Evolutionary conservation across 805 yeast species (phyloP).

Genomic region (Cephaloascus fragrans): DNA sequence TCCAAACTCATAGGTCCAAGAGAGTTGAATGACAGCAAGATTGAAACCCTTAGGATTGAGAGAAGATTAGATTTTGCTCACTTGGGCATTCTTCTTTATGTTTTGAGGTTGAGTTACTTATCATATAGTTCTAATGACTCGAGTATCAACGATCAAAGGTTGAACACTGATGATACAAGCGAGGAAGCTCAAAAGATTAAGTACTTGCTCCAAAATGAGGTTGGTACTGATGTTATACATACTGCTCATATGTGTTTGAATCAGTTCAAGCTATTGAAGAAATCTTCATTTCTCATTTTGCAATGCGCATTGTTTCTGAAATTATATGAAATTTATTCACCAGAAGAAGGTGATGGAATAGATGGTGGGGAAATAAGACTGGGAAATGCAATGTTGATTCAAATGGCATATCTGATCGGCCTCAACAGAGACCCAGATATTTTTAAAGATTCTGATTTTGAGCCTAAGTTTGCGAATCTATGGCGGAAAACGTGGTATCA

Average conservation of each 20-base stretch:
- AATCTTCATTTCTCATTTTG: slow-evolving; percentile 39
- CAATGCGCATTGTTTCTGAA: slow-evolving; percentile 46
- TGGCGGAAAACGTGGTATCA: slow-evolving; percentile 54
- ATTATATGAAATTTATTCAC: slow-evolving; percentile 36
- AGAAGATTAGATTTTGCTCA: slow-evolving; percentile 21
- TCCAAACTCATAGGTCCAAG: slow-evolving; percentile 10
- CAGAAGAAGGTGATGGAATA: slow-evolving; percentile 46
- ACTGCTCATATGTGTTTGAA: slow-evolving; percentile 24
- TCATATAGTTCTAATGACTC: slow-evolving; percentile 25
- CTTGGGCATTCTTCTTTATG: slow-evolving; percentile 21
- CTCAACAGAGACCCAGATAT: slow-evolving; percentile 29
- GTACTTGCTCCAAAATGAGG: slow-evolving; percentile 18
- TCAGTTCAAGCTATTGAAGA: slow-evolving; percentile 20
- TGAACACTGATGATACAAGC: slow-evolving; percentile 15
- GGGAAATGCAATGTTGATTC: slow-evolving; percentile 11
- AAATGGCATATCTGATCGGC: slow-evolving; percentile 30
- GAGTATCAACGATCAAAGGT: slow-evolving; percentile 15
- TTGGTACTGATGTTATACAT: slow-evolving; percentile 17
- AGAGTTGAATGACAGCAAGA: slow-evolving; percentile 7
- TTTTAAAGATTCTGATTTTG: slow-evolving; percentile 12
- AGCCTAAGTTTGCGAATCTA: slow-evolving; percentile 25
- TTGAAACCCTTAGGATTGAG: slow-evolving; percentile 16
- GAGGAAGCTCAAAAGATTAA: slow-evolving; percentile 14
- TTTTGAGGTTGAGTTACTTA: slow-evolving; percentile 23
- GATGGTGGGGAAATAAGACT: slow-evolving; percentile 50